phyloP scores from a whole-genome alignment of 805 yeast species.

The Suhomyces sp. region DNA sequence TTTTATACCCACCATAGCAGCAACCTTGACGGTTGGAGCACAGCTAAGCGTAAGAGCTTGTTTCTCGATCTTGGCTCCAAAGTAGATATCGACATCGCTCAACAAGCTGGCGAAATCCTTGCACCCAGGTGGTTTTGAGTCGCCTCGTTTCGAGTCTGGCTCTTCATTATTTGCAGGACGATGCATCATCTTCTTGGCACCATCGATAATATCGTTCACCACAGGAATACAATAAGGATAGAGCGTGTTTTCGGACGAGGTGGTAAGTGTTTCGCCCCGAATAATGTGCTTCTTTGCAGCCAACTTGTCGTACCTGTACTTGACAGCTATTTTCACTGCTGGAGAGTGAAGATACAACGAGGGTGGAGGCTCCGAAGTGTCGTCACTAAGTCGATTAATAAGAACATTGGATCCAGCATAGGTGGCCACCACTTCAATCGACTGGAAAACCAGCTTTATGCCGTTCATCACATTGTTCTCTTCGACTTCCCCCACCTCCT shows the following conservation, averaged over 20 bases:
- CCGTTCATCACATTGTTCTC: not conserved
- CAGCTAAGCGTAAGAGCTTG: conserved; percentile 81
- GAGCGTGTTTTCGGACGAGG: conserved; percentile 69
- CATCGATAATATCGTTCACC: conserved; percentile 53
- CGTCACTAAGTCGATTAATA: conserved; percentile 44
- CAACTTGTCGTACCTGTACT: conserved; percentile 43
- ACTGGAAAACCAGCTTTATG: conserved; percentile 19
- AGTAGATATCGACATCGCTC: conserved; percentile 55
- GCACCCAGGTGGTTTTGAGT: conserved; percentile 13
- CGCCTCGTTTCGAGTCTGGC: not conserved
- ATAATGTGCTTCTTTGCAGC: conserved; percentile 43
- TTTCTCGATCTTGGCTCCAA: conserved; percentile 62
- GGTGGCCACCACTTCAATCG: conserved; percentile 49
- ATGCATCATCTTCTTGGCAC: conserved; percentile 47
- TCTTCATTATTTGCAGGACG: conserved; percentile 13
- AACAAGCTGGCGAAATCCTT: conserved; percentile 38
- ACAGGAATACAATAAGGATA: conserved; percentile 79
- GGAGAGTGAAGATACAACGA: conserved; percentile 72
- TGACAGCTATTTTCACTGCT: conserved; percentile 56
- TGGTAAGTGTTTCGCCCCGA: conserved; percentile 53
- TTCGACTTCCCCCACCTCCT: not conserved
- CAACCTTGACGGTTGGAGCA: conserved; percentile 91
- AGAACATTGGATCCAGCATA: conserved; percentile 70
- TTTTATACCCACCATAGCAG: conserved; percentile 74
- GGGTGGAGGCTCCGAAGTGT: conserved; percentile 35